Base-by-base conservation (phyloP, 345 rosid genomes). In the Citrus medica region DNA sequence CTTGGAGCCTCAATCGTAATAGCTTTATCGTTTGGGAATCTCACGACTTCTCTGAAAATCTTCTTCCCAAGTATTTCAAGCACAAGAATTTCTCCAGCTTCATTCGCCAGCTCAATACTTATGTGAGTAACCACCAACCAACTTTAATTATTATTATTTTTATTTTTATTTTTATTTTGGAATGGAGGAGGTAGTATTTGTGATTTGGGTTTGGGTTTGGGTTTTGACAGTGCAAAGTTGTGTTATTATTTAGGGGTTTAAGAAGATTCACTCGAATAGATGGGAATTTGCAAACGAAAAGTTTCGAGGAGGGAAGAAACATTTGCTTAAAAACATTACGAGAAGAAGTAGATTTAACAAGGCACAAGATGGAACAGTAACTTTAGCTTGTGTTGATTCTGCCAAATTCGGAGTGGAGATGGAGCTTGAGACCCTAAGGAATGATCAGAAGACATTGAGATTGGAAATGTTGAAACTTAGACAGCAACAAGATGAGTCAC, bases 31-130 rank as follows among this genome's bases (percentile, higher is more conserved):
- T 91, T 37, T 89, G 90, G 95, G 89, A 90, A 77, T 75, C 84
- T 38, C 82, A 83, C 42, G 74, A 74, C 73, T 85, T 90, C 80
- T 84, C 92, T 0, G 82, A 81, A 66, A 70, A 30, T 58, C 80
- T 91, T 9, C 88, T 91, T 37, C 95, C 93, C 1, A 88, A 84
- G 79, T 90, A 83, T 85, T 91, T 91, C 84, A 91, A 91, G 81
- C 95, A 91, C 89, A 85, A 73, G 24, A 91, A 91, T 67, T 91
- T 91, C 85, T 87, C 95, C n/a, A 91, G 93, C 82, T 91, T 91
- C 76, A 71, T 91, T 69, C 88, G 95, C 53, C 95, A 91, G 79
- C 91, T 91, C 80, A 90, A 90, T 81, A 87, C 93, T 58, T 91
- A 88, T 65, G 95, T 90, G 67, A 90, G 93, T 79, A 78, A 2